Evolutionary conservation across 225 moss, liverwort and hornwort genomes (phyloP), one percentile per base, ranked within the genome.

Genomic region (Thuidium tamariscinum): DNA sequence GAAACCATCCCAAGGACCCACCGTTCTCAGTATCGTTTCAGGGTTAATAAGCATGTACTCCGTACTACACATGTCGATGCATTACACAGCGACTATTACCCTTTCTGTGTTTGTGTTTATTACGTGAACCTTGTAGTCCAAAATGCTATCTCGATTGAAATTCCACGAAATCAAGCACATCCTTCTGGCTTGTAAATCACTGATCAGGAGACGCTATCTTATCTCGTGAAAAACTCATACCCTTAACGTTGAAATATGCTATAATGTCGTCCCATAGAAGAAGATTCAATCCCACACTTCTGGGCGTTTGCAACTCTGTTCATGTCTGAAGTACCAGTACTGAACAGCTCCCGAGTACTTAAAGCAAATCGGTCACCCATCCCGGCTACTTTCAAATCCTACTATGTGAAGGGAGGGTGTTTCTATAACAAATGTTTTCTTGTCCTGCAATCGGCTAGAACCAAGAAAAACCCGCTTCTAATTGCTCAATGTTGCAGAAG

Each of bases 401-500:
- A 71, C 65, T 71, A 42, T 84, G 34, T 11, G 23, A 73, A 84
- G 57, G 42, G 72, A 65, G 81, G 57, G 23, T 52, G 54, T 54
- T 85, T 79, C 67, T 61, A 39, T n/a, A 48, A 42, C 82, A 37
- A 60, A 73, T 18, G 16, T 59, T 72, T 34, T 82, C 65, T 83
- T 51, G 30, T 62, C 52, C 25, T 54, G 57, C 88, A 84, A 84
- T 52, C 48, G 64, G 56, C 75, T 73, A 61, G 20, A 83, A 46
- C 42, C 13, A 44, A 76, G 14, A 52, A 68, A 51, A 10, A 8
- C 71, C 36, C 5, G 23, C 20, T 72, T 46, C 14, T 34, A 64
- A 51, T 20, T 59, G 42, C 61, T 91, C 55, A 89, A 36, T 85
- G 87, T 86, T 84, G 88, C 66, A 74, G n/a, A 88, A 91, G 96